Evolutionary conservation across 768 basidiomycete genomes (phyloP), one percentile per base, ranked within the genome.

Genomic region (Termitomyces sp.): DNA sequence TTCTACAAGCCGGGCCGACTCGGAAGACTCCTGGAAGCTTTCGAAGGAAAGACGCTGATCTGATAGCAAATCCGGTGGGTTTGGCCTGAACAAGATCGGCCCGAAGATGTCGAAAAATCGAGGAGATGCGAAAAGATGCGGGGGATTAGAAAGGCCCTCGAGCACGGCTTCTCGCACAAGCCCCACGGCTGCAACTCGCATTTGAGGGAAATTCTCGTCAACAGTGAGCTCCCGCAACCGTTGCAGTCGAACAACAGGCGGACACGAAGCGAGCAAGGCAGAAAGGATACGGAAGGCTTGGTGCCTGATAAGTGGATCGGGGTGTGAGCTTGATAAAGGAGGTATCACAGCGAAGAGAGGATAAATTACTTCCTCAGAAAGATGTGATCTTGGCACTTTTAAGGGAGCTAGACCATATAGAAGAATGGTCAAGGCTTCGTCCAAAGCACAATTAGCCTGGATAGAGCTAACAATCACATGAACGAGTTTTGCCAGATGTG

Each of bases 131-230:
- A 92, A 88, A 1, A 81, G 63, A 43, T 79, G 80, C 32, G 71
- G 66, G n/a, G 70, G 58, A 11, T 51, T 56, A 11, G 74, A 64
- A 9, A 81, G 71, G 0, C 79, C 82, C 53, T 87, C 81, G 11
- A 92, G 70, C 1, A 86, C 73, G 1, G 84, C 82, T 55, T 92
- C 88, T 69, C 87, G 89, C 1, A 91, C 78, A 2, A 92, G 75
- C 0, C 87, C 86, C 0, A 92, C 78, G 0, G 87, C 82, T 0
- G 89, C 87, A 0, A 85, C 83, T 9, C 86, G 80, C 80, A 92
- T 88, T 67, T 88, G 86, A 0, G 86, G 86, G 50, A 82, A 81
- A 15, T 82, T 74, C 5, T 71, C 70, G 60, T 84, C 77, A 2
- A 67, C 65, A 17, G 83, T 79, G 25, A 91, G 76, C 40, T 85